Base-by-base conservation (phyloP, 306 rosid species). In the Corylus americana region DNA sequence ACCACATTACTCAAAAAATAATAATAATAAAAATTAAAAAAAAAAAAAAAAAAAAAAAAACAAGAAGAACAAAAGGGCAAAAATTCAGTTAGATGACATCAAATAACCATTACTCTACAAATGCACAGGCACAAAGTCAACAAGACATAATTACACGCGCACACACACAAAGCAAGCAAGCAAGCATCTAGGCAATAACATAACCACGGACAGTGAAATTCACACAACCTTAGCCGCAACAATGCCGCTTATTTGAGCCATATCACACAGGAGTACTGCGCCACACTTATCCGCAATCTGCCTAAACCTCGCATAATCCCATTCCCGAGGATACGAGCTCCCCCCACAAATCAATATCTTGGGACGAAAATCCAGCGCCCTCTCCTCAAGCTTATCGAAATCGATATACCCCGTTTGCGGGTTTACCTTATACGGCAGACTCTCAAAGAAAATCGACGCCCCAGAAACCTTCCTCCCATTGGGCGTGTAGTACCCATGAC, bases 301-400 rank as follows among this genome's bases (percentile, higher is more conserved):
- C 86, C 98, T 85, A 89, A 94, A 92, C 83, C 95, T 91, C 0
- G 92, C 89, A 35, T 94, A 94, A 79, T 94, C 98, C 95, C 93
- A 91, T 78, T 94, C 98, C 47, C 98, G 86, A 74, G 98, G 95
- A 72, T 94, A 92, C 0, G 98, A 92, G 59, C 98, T 92, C 25
- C 98, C 98, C 10, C 98, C 98, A 76, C 97, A 94, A 71, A 94
- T 92, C 62, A 94, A 92, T 86, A 94, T 91, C 88, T 90, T 94
- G n/a, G 98, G 98, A 51, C 98, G 97, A 83, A 91, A 92, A 87
- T 94, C 97, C 49, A 94, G 87, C 8, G 95, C 98, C 84, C 97
- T 87, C 73, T 91, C 98, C 89, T 94, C 98, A 57, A 94, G 91
- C 89, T 91, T 92, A 49, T 94, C 97, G 55, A 88, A 94, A 86